Percentiles rank a stretch among this genome's conserved stretches.
These are phyloP conservation scores for Irpex sp. DNA, from an alignment of 1,284 basidiomycete species.

Conservation along the genomic window DNA sequence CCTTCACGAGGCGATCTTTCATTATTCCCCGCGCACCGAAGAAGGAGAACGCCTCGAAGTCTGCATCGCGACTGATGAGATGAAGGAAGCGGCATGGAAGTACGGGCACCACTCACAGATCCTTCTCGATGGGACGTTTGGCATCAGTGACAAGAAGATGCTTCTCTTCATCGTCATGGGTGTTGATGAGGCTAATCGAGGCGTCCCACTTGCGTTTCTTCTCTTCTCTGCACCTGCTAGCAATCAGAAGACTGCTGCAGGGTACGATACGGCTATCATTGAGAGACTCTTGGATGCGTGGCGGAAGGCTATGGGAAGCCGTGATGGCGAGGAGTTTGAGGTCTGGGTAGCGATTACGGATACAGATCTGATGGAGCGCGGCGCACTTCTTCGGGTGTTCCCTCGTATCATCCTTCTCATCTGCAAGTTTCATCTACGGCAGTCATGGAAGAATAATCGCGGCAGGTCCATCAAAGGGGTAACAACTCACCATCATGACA, in stretches of 20 bases:
- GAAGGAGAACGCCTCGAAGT: conserved; percentile 23
- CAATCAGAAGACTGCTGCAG: conserved; percentile 27
- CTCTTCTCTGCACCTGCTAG: conserved; percentile 25
- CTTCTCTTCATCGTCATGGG: conserved; percentile 36
- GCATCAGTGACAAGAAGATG: conserved; percentile 27
- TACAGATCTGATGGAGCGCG: conserved; percentile 24
- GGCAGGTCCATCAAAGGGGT: conserved; percentile 13
- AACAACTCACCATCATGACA: not conserved
- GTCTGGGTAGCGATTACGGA: conserved; percentile 32
- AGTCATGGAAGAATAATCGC: conserved; percentile 33
- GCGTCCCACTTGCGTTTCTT: conserved; percentile 32
- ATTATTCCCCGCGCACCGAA: conserved; percentile 10
- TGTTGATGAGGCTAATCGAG: conserved; percentile 25
- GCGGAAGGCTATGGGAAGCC: conserved; percentile 15
- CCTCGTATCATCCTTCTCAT: conserved; percentile 27
- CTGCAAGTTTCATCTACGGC: conserved; percentile 37
- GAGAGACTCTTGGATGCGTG: conserved; percentile 25
- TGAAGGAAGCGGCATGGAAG: conserved; percentile 32
- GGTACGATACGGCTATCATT: conserved; percentile 32
- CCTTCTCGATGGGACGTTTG: conserved; percentile 37
- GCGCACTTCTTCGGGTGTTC: not conserved
- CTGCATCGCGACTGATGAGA: conserved; percentile 30
- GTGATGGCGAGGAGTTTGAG: conserved; percentile 18
- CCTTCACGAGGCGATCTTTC: conserved; percentile 3
- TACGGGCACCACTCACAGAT: conserved; percentile 30